These are phyloP conservation scores for Leucocoprinus leucothites DNA, from an alignment of 768 basidiomycete species.

Conservation along the genomic window DNA sequence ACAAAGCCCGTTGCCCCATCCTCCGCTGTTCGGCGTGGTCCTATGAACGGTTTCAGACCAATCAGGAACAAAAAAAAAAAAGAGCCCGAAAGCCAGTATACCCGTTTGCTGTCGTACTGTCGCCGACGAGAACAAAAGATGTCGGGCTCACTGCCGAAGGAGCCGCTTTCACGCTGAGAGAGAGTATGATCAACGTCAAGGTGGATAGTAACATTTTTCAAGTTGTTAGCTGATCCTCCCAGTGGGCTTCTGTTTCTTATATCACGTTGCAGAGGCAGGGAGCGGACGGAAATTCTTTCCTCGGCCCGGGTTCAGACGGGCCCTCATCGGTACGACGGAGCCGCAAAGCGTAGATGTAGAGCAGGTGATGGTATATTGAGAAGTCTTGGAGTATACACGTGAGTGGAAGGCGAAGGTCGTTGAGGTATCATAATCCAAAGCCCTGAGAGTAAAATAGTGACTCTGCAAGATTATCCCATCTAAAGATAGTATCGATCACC, in stretches of 20 bases:
- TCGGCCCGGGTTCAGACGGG: background rate
- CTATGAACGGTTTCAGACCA: slow-evolving; percentile 12
- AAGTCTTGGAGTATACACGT: background rate
- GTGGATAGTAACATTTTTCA: background rate
- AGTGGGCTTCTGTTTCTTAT: background rate
- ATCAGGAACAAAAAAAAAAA: background rate
- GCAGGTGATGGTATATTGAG: slow-evolving; percentile 1
- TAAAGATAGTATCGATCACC: slow-evolving; percentile 42
- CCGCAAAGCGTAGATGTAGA: background rate
- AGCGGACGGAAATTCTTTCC: background rate
- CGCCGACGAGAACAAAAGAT: slow-evolving; percentile 37
- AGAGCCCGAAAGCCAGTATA: slow-evolving; percentile 5
- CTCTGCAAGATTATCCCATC: background rate
- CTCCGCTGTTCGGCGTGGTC: slow-evolving; percentile 33
- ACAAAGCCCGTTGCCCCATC: slow-evolving; percentile 42
- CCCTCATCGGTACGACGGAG: background rate
- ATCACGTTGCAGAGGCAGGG: background rate
- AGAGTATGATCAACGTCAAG: background rate
- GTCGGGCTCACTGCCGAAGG: slow-evolving; percentile 17
- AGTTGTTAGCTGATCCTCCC: background rate
- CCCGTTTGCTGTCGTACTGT: slow-evolving; percentile 39
- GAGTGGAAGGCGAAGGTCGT: background rate
- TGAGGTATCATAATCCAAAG: background rate
- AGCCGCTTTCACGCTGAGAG: background rate
- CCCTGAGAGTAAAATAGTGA: background rate